Percentiles rank a stretch among this genome's conserved stretches.
phyloP scores from a whole-genome alignment of 495 filamentous ascomycete genomes.

The Annulohypoxylon bovei region DNA sequence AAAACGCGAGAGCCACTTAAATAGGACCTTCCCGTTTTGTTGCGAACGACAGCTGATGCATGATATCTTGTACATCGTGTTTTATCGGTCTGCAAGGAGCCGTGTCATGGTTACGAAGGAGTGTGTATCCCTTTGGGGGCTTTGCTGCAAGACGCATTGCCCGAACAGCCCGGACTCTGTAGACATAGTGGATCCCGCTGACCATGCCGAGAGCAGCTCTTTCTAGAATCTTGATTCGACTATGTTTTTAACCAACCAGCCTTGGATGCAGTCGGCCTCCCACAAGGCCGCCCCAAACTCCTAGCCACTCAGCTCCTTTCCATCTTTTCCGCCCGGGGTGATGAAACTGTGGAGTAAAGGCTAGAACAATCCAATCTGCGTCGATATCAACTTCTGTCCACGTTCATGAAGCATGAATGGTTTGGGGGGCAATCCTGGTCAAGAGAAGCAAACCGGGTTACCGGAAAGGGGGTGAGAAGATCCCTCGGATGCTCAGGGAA shows the following conservation, averaged over 20 bases:
- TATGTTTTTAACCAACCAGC: neutral
- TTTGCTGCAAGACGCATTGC: conserved; percentile 18
- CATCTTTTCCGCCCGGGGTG: conserved; percentile 5
- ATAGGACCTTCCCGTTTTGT: conserved; percentile 16
- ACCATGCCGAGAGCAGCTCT: conserved; percentile 3
- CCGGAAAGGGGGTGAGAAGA: conserved; percentile 4
- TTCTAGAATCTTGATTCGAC: neutral
- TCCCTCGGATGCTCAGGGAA: neutral
- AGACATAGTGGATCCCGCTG: conserved; percentile 26
- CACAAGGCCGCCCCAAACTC: neutral
- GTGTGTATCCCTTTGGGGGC: conserved; percentile 1
- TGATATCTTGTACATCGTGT: neutral
- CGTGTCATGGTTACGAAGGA: conserved; percentile 13
- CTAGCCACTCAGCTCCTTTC: neutral
- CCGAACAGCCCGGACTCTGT: neutral
- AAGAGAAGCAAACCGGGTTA: neutral
- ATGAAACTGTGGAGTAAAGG: conserved; percentile 6
- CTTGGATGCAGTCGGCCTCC: neutral
- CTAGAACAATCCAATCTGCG: neutral
- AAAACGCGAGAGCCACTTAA: neutral
- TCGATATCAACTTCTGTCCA: neutral
- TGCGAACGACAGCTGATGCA: neutral
- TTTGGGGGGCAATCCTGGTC: neutral
- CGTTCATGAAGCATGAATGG: neutral
- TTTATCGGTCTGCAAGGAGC: conserved; percentile 8